Base-by-base conservation (phyloP, 257 asterid genomes). In the Nicotiana knightiana region DNA sequence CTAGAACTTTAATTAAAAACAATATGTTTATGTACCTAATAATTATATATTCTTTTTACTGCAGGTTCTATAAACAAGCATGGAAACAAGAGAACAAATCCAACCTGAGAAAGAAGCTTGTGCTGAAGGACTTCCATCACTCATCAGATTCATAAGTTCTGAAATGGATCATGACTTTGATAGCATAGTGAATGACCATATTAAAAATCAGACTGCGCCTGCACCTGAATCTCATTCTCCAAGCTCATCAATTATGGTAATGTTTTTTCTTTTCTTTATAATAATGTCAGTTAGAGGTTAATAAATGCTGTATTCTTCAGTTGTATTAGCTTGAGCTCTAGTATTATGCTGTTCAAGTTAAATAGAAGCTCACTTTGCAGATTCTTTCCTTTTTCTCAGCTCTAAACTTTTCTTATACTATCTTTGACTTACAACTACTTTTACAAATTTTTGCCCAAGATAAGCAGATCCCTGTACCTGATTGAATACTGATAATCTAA, bases 151-250 rank as follows among this genome's bases (percentile, higher is more conserved):
- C 21, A 92, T 91, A 12, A 58, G 84, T 59, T 83, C 85, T 16
- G 82, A 89, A 63, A 89, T 89, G 79, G 90, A 89, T 2, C 76
- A 86, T n/a, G 97, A 93, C 61, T 91, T 91, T 58, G 96, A 90
- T 32, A 81, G 81, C n/a, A 46, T 83, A 17, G 82, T 77, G 77
- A 80, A 79, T 11, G 59, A 35, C 67, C 65, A 57, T 28, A 48
- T 30, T 55, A 84, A 68, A 15, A 75, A 64, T 73, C 83, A 51
- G 12, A 61, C 63, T 37, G 71, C 51, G 5, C 48, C 88, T 75
- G 39, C 61, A 58, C 80, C 77, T 3, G 46, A 43, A 6, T n/a
- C 81, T 83, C 70, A 18, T 67, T 81, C 80, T 65, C 78, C 54
- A 39, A 70, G 64, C 17, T 51, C 81, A 24, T 85, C 87, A 51